A percentile compares a stretch with the other conserved stretches of the same genome.
Evolutionary conservation across 2,329 filamentous ascomycete genomes (phyloP).

Genomic region (Aspergillus sp.): DNA sequence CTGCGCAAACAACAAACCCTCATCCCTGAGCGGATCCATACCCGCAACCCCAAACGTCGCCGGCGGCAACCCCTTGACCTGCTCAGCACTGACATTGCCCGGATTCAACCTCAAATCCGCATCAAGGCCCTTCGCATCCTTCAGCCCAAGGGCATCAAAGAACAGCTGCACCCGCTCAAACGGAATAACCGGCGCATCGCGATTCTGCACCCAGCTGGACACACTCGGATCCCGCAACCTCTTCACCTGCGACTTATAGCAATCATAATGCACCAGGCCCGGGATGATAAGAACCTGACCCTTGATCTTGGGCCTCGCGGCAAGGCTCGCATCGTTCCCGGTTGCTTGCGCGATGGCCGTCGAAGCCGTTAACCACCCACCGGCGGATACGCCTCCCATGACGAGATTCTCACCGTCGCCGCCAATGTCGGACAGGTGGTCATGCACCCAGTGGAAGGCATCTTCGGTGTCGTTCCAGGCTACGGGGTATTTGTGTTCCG

Average conservation of each 20-base stretch:
- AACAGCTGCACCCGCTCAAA: conserved; percentile 39
- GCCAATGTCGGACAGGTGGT: conserved; percentile 40
- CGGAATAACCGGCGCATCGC: conserved; percentile 52
- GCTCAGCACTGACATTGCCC: conserved; percentile 30
- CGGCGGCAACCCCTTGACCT: conserved; percentile 45
- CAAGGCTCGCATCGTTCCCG: conserved; percentile 19
- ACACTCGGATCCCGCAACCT: conserved; percentile 39
- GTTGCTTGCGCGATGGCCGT: conserved; percentile 43
- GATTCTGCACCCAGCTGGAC: conserved; percentile 49
- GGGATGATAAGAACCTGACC: conserved; percentile 57
- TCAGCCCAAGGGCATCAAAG: conserved; percentile 24
- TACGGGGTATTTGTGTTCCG: conserved; percentile 53
- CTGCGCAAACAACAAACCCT: conserved; percentile 50
- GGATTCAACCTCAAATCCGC: conserved; percentile 43
- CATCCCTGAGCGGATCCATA: conserved; percentile 51
- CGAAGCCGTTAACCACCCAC: conserved; percentile 46
- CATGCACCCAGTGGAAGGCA: conserved; percentile 55
- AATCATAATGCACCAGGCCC: conserved; percentile 38
- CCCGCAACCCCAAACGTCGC: conserved; percentile 49
- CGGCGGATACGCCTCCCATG: conserved; percentile 53
- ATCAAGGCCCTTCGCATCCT: conserved; percentile 26
- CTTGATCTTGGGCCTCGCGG: conserved; percentile 34
- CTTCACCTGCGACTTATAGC: conserved; percentile 36
- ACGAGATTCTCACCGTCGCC: conserved; percentile 44
- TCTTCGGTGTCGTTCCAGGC: conserved; percentile 56